phyloP scores from a whole-genome alignment of 2,329 filamentous ascomycete genomes.

The Cercospora sp. region DNA sequence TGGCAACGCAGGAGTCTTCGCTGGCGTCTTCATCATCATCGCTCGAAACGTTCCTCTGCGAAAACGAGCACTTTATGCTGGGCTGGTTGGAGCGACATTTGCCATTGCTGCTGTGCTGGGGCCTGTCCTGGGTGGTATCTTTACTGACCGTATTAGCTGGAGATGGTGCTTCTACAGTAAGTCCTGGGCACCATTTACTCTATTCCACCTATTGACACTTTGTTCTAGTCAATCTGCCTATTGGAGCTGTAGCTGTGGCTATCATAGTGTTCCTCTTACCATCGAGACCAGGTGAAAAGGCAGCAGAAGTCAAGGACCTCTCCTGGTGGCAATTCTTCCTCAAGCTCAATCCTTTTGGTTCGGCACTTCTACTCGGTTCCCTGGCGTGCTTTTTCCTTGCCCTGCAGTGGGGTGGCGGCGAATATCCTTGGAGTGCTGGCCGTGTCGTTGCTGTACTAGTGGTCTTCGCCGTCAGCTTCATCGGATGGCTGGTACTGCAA shows the following conservation, averaged over 20 bases:
- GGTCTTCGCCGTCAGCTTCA: constrained; percentile 19
- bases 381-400: constrained; percentile 48
- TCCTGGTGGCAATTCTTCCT: constrained; percentile 22
- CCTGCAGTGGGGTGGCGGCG: constrained; percentile 49
- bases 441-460: constrained; percentile 46
- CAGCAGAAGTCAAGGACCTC: constrained; percentile 30
- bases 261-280: constrained; percentile 32
- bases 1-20: constrained; percentile 54
- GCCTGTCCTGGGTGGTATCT: constrained; percentile 54
- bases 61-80: constrained; percentile 24
- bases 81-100: constrained; percentile 43
- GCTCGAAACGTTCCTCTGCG: constrained; percentile 21
- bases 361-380: constrained; percentile 38
- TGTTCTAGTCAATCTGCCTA: constrained; percentile 49
- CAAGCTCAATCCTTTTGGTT: constrained; percentile 47
- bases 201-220: constrained; percentile 36
- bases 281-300: constrained; percentile 32
- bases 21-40: constrained; percentile 40
- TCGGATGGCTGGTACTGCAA: constrained; percentile 19
- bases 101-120: constrained; percentile 49
- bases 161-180: constrained; percentile 51
- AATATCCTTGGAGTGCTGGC: constrained; percentile 42
- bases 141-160: constrained; percentile 50
- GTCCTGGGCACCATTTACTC: constrained; percentile 41
- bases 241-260: constrained; percentile 41